Conservation (phyloP, 495 filamentous ascomycete species). For the Penicillium chermesinum region DNA sequence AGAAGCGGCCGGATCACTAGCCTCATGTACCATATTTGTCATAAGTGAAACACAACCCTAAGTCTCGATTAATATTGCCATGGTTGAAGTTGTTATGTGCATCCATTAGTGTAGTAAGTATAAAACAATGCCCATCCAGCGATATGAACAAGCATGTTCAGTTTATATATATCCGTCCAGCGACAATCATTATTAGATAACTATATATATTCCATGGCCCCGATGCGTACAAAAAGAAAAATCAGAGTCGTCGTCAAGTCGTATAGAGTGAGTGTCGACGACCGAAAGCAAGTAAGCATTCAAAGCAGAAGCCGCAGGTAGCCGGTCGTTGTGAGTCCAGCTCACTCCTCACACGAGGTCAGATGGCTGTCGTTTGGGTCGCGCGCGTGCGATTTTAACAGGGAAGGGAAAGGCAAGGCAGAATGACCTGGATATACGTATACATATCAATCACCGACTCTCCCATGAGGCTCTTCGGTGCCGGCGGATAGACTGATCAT, state of each 20-base stretch:
- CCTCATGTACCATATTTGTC: too few relatives aligned
- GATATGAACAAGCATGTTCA: conserved; percentile 1
- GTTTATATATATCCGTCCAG: conserved; percentile 6
- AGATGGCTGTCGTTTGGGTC: too few relatives aligned
- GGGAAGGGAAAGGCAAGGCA: neutral
- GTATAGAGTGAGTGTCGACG: conserved; percentile 8
- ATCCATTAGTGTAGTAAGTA: neutral
- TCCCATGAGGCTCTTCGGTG: conserved; percentile 32
- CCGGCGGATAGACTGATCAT: conserved; percentile 23
- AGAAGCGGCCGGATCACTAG: too few relatives aligned
- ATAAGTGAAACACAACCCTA: too few relatives aligned
- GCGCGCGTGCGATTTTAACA: too few relatives aligned
- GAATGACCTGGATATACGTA: neutral
- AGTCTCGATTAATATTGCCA: too few relatives aligned
- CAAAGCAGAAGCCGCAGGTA: too few relatives aligned
- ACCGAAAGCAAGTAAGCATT: neutral
- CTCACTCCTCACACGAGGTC: conserved; percentile 9
- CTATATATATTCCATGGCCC: conserved; percentile 9
- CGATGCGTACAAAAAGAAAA: conserved; percentile 6
- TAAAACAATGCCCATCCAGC: neutral
- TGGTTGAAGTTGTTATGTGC: neutral
- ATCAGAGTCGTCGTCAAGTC: conserved; percentile 13
- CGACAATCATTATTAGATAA: conserved; percentile 15
- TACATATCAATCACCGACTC: conserved; percentile 21
- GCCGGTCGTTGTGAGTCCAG: conserved; percentile 19